Conservation (phyloP, 768 basidiomycete species). For the Psilocybe subaeruginosa region DNA sequence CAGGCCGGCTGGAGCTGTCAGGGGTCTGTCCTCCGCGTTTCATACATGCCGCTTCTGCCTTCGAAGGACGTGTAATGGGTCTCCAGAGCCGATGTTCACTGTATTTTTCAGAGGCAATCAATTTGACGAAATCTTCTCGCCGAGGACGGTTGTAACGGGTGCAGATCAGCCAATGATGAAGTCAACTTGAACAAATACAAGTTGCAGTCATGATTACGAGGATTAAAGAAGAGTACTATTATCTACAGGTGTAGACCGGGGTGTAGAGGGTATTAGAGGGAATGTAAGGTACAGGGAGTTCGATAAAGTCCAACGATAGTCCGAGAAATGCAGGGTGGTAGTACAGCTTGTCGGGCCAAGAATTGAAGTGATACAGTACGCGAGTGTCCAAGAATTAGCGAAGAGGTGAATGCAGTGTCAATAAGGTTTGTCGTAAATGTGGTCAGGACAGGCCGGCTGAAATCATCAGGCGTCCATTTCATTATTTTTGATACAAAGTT, state of each 20-base stretch:
- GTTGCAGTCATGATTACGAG: background rate
- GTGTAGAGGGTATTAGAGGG: constrained; percentile 5
- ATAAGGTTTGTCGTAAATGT: constrained; percentile 2
- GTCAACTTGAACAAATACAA: too few relatives aligned
- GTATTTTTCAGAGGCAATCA: too few relatives aligned
- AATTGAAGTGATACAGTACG: constrained; percentile 4
- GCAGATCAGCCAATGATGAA: too few relatives aligned
- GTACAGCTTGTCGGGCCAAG: constrained; percentile 6
- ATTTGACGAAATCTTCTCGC: too few relatives aligned
- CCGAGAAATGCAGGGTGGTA: constrained; percentile 11
- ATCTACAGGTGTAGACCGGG: background rate
- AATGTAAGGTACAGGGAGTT: background rate
- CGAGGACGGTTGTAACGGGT: too few relatives aligned
- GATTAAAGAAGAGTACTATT: constrained; percentile 1
- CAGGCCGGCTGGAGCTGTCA: too few relatives aligned
- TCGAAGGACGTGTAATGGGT: too few relatives aligned
- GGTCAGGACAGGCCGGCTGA: background rate
- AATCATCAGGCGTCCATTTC: constrained; percentile 8
- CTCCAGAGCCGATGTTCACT: too few relatives aligned
- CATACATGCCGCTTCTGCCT: too few relatives aligned
- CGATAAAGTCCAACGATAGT: constrained; percentile 7
- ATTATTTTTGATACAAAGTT: constrained; percentile 8
- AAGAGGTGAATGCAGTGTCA: constrained; percentile 1
- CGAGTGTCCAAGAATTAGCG: constrained; percentile 13
- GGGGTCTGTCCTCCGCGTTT: too few relatives aligned